These are phyloP conservation scores for Naematelia aurantialba DNA, from an alignment of 768 basidiomycete species.

Conservation along the genomic window DNA sequence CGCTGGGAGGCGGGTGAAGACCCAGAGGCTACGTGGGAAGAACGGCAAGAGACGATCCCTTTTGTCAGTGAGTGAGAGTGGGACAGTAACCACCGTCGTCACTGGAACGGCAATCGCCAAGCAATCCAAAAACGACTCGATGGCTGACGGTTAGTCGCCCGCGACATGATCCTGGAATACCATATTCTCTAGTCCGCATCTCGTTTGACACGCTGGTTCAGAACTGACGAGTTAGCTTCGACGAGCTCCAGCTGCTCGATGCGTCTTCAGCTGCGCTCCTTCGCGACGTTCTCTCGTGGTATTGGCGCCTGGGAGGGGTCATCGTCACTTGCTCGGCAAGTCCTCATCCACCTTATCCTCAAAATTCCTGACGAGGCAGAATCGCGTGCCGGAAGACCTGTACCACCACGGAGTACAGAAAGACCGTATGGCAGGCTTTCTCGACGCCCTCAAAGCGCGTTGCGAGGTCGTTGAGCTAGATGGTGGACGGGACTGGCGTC, in stretches of 20 bases:
- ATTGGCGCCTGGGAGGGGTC: slow-evolving; percentile 63
- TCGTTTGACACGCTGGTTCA: too few relatives aligned
- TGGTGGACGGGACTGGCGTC: slow-evolving; percentile 55
- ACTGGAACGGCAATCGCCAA: too few relatives aligned
- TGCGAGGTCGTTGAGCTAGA: slow-evolving; percentile 57
- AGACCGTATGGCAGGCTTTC: slow-evolving; percentile 60
- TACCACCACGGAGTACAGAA: slow-evolving; percentile 61
- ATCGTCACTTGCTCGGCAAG: slow-evolving; percentile 52
- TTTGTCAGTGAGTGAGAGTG: slow-evolving; percentile 42
- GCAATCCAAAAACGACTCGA: too few relatives aligned
- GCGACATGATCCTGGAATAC: slow-evolving; percentile 48
- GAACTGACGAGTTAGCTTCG: slow-evolving; percentile 51
- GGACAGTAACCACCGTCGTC: neutral
- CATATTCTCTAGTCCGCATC: slow-evolving; percentile 42
- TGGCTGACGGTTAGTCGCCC: slow-evolving; percentile 36
- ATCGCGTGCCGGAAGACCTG: slow-evolving; percentile 59
- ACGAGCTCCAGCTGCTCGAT: slow-evolving; percentile 63
- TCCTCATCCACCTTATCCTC: neutral
- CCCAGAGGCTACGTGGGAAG: slow-evolving; percentile 32
- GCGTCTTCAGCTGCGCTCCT: slow-evolving; percentile 57
- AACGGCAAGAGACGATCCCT: slow-evolving; percentile 50
- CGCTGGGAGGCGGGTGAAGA: slow-evolving; percentile 47
- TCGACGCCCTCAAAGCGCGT: slow-evolving; percentile 58
- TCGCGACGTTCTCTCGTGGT: slow-evolving; percentile 59
- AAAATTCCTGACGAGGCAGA: slow-evolving; percentile 53